Evolutionary conservation across 768 basidiomycete species (phyloP), one percentile per base, ranked within the genome.

Genomic region (Hortiboletus campestris): DNA sequence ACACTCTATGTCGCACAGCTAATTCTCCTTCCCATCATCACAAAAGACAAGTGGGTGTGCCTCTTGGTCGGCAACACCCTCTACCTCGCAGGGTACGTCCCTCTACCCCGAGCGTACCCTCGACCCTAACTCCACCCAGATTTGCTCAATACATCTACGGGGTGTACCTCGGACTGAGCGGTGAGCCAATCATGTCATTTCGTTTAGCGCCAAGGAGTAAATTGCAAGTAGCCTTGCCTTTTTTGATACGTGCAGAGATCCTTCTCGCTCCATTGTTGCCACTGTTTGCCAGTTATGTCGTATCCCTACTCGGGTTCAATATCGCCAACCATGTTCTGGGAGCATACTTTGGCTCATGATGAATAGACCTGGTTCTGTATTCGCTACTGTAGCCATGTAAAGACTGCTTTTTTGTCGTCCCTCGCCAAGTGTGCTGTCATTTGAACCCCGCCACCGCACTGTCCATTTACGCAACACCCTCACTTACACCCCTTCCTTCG

Each of bases 71-170:
- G 94, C 46, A 98, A 98, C 60, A 95, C 94, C 2, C 59, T 73
- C 46, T 72, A 72, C 60, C 82, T 98, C 28, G 86, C 86, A 22
- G 95, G 90, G 86, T 91, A 75, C 83, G 78, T 19, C 31, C 35
- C 54, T 28, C n/a, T 13, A 16, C 17, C 49, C 22, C 42, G 47
- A 29, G 35, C 53, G 42, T 44, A 10, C 44, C 34, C 43, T 19
- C 25, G 28, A 25, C 40, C 31, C 59, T 67, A 29, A 65, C 38
- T 31, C 29, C 17, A 39, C 49, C n/a, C 58, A 92, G 90, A 29
- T 88, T 89, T 62, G 83, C 88, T 5, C 94, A 98, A 69, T 98
- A 98, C 68, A 82, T 86, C 22, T 98, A 97, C 67, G 91, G 95
- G 40, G 79, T 94, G 31, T 96, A 95, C 71, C 82, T 94, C 36